Percentiles rank a stretch among this genome's conserved stretches.
Evolutionary conservation across 495 filamentous ascomycete genomes (phyloP).

Genomic region (Aspergillus cavernicola): DNA sequence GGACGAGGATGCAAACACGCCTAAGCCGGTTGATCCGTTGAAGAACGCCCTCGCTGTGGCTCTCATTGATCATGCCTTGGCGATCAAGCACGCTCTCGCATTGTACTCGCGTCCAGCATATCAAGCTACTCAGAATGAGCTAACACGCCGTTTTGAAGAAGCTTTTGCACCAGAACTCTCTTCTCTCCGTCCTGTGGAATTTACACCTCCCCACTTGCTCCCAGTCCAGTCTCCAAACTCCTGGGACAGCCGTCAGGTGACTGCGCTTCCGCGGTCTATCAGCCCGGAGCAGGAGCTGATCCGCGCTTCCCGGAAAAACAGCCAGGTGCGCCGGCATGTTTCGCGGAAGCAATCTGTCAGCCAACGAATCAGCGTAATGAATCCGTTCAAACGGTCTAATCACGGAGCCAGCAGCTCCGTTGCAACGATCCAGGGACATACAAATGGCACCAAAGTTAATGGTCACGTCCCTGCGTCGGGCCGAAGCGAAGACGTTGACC

Average conservation of each 20-base stretch:
- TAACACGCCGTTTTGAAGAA: conserved; percentile 45
- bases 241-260: conserved; percentile 23
- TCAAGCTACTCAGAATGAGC: conserved; percentile 55
- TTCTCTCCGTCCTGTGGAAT: conserved; percentile 27
- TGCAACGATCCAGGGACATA: conserved; percentile 30
- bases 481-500: conserved; percentile 16
- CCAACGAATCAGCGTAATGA: conserved; percentile 47
- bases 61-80: conserved; percentile 82
- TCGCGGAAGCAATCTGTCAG: conserved; percentile 41
- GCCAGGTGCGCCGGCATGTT: conserved; percentile 28
- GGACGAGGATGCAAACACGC: conserved; percentile 25
- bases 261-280: conserved; percentile 26
- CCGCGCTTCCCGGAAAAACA: conserved; percentile 31
- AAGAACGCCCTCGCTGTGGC: conserved; percentile 82
- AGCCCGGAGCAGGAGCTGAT: conserved; percentile 41
- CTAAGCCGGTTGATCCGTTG: conserved; percentile 55
- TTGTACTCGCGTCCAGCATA: conserved; percentile 59
- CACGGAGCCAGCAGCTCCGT: conserved; percentile 36
- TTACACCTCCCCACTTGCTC: conserved; percentile 23
- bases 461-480: conserved; percentile 1
- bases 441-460: conserved; percentile 23
- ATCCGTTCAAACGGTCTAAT: conserved; percentile 44
- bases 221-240: conserved; percentile 25
- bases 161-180: conserved; percentile 48
- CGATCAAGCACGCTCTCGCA: conserved; percentile 76